Base-by-base conservation (phyloP, 352 stramenopile species). In the Globisporangium okanoganense region DNA sequence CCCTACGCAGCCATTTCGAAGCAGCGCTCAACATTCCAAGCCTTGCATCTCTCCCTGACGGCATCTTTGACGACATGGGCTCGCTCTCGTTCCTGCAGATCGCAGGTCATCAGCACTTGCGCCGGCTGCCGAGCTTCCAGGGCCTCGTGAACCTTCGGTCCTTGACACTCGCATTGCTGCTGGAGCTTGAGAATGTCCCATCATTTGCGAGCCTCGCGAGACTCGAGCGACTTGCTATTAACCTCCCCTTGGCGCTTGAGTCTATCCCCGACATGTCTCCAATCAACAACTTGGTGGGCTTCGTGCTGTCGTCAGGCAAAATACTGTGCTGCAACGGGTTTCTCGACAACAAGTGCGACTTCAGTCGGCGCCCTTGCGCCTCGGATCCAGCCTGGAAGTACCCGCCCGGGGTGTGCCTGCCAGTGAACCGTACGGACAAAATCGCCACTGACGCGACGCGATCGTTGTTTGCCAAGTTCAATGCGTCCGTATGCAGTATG, bases 101-200 rank as follows among this genome's bases (percentile, higher is more conserved):
- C 25, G 25, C 12, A 0, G 47, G 36, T 14, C 47, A 53, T 7
- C 9, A 0, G 2, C n/a, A 25, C 2, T 7, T 53, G 25, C 25
- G 16, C 2, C 47, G 18, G 1, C 47, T 53, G 7, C 47, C 47
- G 12, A 53, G 25, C 20, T 25, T 53, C 25, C 16, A 2, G 13
- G 47, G 47, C 8, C 47, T 53, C 47, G 47, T 53, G 47, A 53
- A 53, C 25, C 47, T 53, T 2, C 47, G 47, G 2, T 24, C 47
- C 12, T 14, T 53, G 25, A 20, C 24, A 14, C 13, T 52, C 1
- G 45, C 13, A 1, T 2, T 53, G 22, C 24, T 53, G 6, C 2
- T 36, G 13, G 25, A 53, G 20, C 47, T 53, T 0, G 47, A 53
- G 13, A 25, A 36, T 7, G 1, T 53, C 0, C 47, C 25, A 0